phyloP scores from a whole-genome alignment of 1,284 basidiomycete species.

The Boletus smithii region DNA sequence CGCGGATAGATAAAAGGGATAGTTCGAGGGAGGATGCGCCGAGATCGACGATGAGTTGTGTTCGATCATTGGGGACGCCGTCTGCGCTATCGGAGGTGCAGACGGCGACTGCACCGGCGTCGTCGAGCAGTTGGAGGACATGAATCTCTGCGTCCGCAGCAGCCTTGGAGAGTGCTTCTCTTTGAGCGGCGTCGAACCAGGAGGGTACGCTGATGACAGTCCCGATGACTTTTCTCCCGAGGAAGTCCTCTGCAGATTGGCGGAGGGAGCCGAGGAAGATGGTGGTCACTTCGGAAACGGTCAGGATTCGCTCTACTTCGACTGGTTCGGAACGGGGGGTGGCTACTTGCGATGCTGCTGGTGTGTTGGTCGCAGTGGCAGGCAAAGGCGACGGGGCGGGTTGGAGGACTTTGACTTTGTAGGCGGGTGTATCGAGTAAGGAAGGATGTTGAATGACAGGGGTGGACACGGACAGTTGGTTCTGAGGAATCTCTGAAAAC shows the following conservation, averaged over 20 bases:
- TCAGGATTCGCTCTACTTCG: constrained; percentile 71
- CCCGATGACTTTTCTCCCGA: constrained; percentile 79
- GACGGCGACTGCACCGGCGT: constrained; percentile 75
- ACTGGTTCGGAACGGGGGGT: constrained; percentile 82
- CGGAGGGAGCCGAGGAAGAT: constrained; percentile 86
- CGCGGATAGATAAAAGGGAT: constrained; percentile 61
- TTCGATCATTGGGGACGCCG: constrained; percentile 53
- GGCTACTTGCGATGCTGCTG: constrained; percentile 64
- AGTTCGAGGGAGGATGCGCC: constrained; percentile 64
- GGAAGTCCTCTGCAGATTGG: constrained; percentile 88
- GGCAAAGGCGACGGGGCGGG: constrained; percentile 64
- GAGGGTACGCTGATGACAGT: constrained; percentile 84
- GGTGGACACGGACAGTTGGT: constrained; percentile 52
- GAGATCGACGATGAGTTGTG: constrained; percentile 69
- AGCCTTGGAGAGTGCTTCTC: constrained; percentile 68
- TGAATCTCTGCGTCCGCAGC: constrained; percentile 80
- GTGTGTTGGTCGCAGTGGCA: constrained; percentile 52
- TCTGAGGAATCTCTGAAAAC: constrained; percentile 71
- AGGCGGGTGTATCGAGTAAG: constrained; percentile 71
- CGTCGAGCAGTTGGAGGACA: constrained; percentile 84
- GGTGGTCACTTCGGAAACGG: constrained; percentile 81
- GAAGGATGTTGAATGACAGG: constrained; percentile 77
- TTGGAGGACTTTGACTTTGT: constrained; percentile 81
- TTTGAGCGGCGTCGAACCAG: constrained; percentile 71
- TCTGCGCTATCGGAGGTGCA: constrained; percentile 49